Conservation (phyloP, 169 alveolate species). For the Plasmodium malariae region DNA sequence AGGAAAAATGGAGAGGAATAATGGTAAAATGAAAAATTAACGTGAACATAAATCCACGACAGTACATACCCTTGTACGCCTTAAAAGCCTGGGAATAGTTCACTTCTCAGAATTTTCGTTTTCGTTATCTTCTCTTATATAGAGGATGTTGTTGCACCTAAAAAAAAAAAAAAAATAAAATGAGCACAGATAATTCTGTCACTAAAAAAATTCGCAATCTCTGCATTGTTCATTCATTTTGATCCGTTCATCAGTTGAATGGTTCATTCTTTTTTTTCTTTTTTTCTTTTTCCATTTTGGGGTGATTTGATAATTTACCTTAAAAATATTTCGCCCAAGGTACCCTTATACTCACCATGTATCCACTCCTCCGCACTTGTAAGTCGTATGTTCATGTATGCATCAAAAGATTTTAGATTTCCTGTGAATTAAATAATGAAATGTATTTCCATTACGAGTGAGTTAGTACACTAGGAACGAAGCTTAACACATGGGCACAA, state of each 20-base stretch:
- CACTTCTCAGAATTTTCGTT: conserved; percentile 79
- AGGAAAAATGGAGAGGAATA: too few species aligned
- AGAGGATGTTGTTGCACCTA: conserved; percentile 91
- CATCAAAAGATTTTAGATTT: conserved; percentile 91
- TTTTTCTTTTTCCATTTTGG: background rate
- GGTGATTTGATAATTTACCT: conserved; percentile 82
- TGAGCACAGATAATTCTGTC: background rate
- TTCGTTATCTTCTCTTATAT: conserved; percentile 88
- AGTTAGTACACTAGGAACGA: too few species aligned
- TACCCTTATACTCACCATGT: conserved; percentile 92
- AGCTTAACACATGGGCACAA: too few species aligned
- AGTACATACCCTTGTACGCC: background rate
- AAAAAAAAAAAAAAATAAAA: background rate
- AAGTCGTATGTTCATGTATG: conserved; percentile 93
- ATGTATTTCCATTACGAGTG: too few species aligned
- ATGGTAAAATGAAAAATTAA: too few species aligned
- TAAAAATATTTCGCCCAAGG: conserved; percentile 89
- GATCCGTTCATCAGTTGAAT: background rate
- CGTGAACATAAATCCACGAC: background rate
- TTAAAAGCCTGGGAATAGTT: conserved; percentile 14
- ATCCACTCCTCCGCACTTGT: conserved; percentile 95
- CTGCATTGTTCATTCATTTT: background rate
- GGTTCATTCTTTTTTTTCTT: background rate
- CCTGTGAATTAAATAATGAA: too few species aligned
- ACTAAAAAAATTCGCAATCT: too few species aligned